These are phyloP conservation scores for Coffea eugenioides DNA, from an alignment of 257 asterid genomes.

Conservation along the genomic window DNA sequence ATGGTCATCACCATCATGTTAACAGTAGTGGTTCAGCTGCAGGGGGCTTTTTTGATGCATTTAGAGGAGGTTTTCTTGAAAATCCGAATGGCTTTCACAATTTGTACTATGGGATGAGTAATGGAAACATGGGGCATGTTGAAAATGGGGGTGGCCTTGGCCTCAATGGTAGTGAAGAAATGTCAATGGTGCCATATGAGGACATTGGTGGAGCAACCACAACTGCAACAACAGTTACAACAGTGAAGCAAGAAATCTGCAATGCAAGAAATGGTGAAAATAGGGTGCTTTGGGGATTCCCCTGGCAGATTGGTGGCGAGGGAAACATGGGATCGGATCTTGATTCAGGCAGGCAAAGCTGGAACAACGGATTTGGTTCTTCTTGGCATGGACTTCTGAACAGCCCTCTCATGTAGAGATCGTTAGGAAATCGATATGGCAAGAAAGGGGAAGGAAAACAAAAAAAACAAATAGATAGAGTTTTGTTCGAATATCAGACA, in stretches of 20 bases:
- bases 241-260: constrained; percentile 69
- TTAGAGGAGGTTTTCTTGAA: constrained; percentile 45
- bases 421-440: constrained; percentile 2
- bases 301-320: constrained; percentile 53
- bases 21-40: not conserved
- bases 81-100: constrained; percentile 38
- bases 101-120: constrained; percentile 33
- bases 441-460: not conserved
- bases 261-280: constrained; percentile 33
- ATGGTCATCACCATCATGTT: constrained; percentile 10
- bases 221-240: constrained; percentile 30
- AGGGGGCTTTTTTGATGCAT: constrained; percentile 30
- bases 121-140: constrained; percentile 18
- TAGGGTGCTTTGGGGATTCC: constrained; percentile 65
- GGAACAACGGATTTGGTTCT: constrained; percentile 55
- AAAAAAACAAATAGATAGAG: constrained; percentile 10
- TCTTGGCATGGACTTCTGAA: constrained; percentile 86
- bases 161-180: constrained; percentile 31
- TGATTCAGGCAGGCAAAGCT: constrained; percentile 43
- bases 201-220: constrained; percentile 27
- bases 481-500: constrained; percentile 21
- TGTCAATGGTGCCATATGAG: constrained; percentile 40
- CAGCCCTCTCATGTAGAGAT: constrained; percentile 63
- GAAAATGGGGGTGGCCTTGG: constrained; percentile 38
- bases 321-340: constrained; percentile 33